phyloP scores from a whole-genome alignment of 2,329 filamentous ascomycete genomes.

The Thermomyces lanuginosus region DNA sequence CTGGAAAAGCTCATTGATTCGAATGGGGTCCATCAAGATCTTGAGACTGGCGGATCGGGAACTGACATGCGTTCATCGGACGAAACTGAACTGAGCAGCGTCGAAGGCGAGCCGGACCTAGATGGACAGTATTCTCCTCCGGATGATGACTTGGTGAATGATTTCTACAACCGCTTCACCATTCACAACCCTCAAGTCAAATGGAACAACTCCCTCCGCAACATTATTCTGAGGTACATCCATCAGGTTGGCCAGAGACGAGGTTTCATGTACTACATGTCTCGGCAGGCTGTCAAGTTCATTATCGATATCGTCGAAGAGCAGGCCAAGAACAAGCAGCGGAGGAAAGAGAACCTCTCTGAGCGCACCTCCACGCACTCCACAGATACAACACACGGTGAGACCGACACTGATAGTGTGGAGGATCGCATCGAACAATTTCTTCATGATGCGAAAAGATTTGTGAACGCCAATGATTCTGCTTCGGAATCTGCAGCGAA shows the following conservation, averaged over 20 bases:
- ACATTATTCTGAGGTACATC: slow-evolving; percentile 92
- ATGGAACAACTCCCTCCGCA: slow-evolving; percentile 92
- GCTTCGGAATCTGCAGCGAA: slow-evolving; percentile 22
- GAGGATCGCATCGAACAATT: slow-evolving; percentile 77
- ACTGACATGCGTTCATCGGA: slow-evolving; percentile 13
- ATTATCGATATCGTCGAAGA: slow-evolving; percentile 96
- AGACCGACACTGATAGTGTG: slow-evolving; percentile 51
- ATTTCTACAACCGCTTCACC: slow-evolving; percentile 97
- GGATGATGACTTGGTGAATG: slow-evolving; percentile 68
- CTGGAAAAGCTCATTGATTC: slow-evolving; percentile 33
- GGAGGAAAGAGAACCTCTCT: slow-evolving; percentile 12
- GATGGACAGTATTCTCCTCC: slow-evolving; percentile 50
- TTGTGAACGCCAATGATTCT: slow-evolving; percentile 55
- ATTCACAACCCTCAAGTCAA: slow-evolving; percentile 96
- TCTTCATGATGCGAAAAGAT: slow-evolving; percentile 66
- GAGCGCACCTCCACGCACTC: too few species aligned
- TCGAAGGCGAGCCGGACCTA: slow-evolving; percentile 36
- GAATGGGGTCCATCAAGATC: slow-evolving; percentile 7
- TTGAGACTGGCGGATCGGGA: slow-evolving; percentile 1
- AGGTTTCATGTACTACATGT: slow-evolving; percentile 96
- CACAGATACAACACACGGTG: too few species aligned
- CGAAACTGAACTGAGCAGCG: slow-evolving; percentile 31
- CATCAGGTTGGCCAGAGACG: slow-evolving; percentile 92
- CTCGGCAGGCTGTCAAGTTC: slow-evolving; percentile 87
- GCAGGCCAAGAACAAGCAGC: slow-evolving; percentile 55